Evolutionary conservation across 2,329 filamentous ascomycete genomes (phyloP).

Genomic region (Xylariaceae sp.): DNA sequence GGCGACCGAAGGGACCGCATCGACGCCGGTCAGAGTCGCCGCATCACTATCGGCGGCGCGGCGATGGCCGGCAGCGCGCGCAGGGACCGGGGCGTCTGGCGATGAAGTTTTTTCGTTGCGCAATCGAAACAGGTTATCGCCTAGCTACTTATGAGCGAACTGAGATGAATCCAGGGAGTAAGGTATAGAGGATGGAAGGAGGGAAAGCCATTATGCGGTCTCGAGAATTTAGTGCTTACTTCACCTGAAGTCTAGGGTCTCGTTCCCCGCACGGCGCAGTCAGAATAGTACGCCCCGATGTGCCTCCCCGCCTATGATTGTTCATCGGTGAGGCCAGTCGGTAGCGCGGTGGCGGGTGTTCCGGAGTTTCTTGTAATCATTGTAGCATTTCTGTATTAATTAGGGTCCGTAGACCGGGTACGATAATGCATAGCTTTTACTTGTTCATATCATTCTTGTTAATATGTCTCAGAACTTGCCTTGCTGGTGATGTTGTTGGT

Average conservation of each 20-base stretch:
- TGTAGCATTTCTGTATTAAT: not conserved
- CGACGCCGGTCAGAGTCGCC: slow-evolving; percentile 38
- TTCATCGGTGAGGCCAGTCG: too few species aligned
- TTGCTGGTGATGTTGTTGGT: too few species aligned
- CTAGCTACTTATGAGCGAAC: too few species aligned
- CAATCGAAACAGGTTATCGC: too few species aligned
- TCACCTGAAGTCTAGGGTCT: too few species aligned
- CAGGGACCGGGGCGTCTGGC: slow-evolving; percentile 15
- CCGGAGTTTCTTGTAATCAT: not conserved
- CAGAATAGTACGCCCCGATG: slow-evolving; percentile 52
- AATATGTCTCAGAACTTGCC: too few species aligned
- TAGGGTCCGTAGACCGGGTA: not conserved
- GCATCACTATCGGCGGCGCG: slow-evolving; percentile 48
- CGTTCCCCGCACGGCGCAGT: too few species aligned
- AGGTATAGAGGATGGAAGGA: too few species aligned
- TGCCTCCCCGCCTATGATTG: slow-evolving; percentile 37
- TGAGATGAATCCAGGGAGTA: too few species aligned
- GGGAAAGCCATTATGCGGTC: too few species aligned
- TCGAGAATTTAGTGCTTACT: too few species aligned
- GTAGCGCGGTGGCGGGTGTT: not conserved
- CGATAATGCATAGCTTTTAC: not conserved
- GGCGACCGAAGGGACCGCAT: slow-evolving; percentile 24
- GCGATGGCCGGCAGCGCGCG: slow-evolving; percentile 26
- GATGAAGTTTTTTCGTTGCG: slow-evolving; percentile 19
- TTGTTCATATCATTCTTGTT: not conserved